These are phyloP conservation scores for Vigna unguiculata DNA, from an alignment of 306 rosid species.

Conservation along the genomic window DNA sequence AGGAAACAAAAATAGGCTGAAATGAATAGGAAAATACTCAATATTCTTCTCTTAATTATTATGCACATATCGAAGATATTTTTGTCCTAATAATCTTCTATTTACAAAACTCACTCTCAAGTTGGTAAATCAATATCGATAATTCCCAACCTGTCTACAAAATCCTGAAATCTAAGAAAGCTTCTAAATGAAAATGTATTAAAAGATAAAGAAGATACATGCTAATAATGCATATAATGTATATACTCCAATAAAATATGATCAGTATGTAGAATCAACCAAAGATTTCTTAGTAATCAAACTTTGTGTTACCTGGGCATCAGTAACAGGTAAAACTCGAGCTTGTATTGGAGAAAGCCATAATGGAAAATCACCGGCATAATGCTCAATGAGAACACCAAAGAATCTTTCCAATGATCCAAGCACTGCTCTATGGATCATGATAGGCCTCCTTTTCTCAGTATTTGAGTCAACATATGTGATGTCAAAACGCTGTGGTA, in stretches of 20 bases:
- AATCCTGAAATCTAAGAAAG: too few relatives aligned
- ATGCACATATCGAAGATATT: too few relatives aligned
- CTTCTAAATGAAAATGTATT: too few relatives aligned
- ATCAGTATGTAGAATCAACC: conserved; percentile 2
- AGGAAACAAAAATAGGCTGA: too few relatives aligned
- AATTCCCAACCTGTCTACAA: too few relatives aligned
- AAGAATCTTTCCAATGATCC: conserved; percentile 98
- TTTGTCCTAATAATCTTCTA: too few relatives aligned
- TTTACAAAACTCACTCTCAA: too few relatives aligned
- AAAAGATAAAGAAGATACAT: too few relatives aligned
- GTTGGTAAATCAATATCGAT: too few relatives aligned
- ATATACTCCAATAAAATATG: neutral
- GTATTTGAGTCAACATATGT: conserved; percentile 86
- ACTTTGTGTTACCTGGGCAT: conserved; percentile 70
- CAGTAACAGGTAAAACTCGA: conserved; percentile 91
- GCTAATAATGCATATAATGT: too few relatives aligned
- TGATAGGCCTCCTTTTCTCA: conserved; percentile 83
- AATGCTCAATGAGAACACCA: conserved; percentile 94
- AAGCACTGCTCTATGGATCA: conserved; percentile 97
- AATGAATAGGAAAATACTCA: too few relatives aligned
- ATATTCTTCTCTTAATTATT: too few relatives aligned
- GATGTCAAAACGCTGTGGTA: conserved; percentile 93
- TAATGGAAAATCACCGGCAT: conserved; percentile 95
- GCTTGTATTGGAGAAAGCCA: conserved; percentile 98
- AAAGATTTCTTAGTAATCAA: conserved; percentile 18